Base-by-base conservation (phyloP, 805 yeast species). In the Blastobotrys robertii region DNA sequence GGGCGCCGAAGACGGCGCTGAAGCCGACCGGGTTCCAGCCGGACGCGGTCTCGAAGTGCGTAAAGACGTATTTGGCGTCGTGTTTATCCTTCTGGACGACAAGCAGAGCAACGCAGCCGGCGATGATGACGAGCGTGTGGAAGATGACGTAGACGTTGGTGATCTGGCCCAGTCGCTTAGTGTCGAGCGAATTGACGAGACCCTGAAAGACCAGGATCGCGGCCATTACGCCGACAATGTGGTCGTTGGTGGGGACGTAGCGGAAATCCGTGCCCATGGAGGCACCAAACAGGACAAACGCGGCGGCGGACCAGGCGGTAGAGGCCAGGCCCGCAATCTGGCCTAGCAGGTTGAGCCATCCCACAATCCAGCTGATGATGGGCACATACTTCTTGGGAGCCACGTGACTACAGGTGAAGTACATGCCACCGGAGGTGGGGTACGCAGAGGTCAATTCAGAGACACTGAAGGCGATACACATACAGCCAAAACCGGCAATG, bases 341-440 rank as follows among this genome's bases (percentile, higher is more conserved):
- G 15, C 55, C 53, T 16, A 50, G 45, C n/a, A 49, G 39, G 38
- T 53, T 52, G 47, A 48, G 44, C 56, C 57, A 55, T 5, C 59
- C 59, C 4, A 52, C 49, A 14, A 50, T 10, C 55, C 55, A 54
- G 6, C 56, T 44, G 14, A 47, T 19, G 41, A 55, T 47, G 12
- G 57, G 54, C 19, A 49, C 46, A 19, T 41, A 50, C 34, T 43
- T 43, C 19, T 43, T 44, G 4, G 58, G 54, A 10, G 59, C 49
- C n/a, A 57, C 44, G 22, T 44, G 38, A 8, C 57, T 55, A 16
- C 84, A 75, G 79, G 82, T 77, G 57, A 73, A 77, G 55, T 79
- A 82, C 35, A 81, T 64, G 6, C 88, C 88, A 42, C 88, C 88
- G 15, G 81, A 73, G 1, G 88, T 81, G 22, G 90, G 88, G 50